Percentiles rank a stretch among this genome's conserved stretches.
Evolutionary conservation across 1,139 yeast species (phyloP).

Genomic region (Yamadazyma siamensis): DNA sequence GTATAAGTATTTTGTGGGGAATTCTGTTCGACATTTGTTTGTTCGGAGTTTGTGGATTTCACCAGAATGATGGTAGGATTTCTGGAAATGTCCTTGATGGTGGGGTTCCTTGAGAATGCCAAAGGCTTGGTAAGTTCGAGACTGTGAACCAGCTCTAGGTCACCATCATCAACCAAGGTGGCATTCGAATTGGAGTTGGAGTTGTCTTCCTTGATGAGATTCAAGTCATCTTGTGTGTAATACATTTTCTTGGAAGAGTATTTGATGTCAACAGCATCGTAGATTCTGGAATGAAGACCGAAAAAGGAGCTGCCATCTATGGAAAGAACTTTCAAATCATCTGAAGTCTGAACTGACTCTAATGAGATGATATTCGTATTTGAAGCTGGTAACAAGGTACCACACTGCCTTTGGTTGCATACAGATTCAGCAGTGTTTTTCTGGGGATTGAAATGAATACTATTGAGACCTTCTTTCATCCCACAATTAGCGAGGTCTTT

Average conservation of each 20-base stretch:
- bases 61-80: conserved; percentile 1
- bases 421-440: conserved; percentile 29
- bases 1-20: conserved; percentile 1
- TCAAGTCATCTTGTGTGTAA: conserved; percentile 34
- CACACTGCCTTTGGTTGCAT: conserved; percentile 51
- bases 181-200: conserved; percentile 16
- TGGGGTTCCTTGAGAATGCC: conserved; percentile 18
- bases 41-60: background rate
- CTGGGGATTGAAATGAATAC: conserved; percentile 35
- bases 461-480: conserved; percentile 45
- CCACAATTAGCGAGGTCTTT: conserved; percentile 36
- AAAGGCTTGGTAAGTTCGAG: conserved; percentile 22
- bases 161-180: conserved; percentile 27
- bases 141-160: conserved; percentile 9
- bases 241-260: conserved; percentile 21
- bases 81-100: conserved; percentile 3
- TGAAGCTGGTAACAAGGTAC: conserved; percentile 59
- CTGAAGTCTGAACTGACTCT: conserved; percentile 30
- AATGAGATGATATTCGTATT: conserved; percentile 46
- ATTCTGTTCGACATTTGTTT: background rate
- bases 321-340: conserved; percentile 41
- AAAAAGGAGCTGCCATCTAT: conserved; percentile 54
- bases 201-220: conserved; percentile 17
- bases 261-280: conserved; percentile 28
- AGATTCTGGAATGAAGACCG: conserved; percentile 49